phyloP scores from a whole-genome alignment of 257 asterid genomes.

The Gentiana dahurica region DNA sequence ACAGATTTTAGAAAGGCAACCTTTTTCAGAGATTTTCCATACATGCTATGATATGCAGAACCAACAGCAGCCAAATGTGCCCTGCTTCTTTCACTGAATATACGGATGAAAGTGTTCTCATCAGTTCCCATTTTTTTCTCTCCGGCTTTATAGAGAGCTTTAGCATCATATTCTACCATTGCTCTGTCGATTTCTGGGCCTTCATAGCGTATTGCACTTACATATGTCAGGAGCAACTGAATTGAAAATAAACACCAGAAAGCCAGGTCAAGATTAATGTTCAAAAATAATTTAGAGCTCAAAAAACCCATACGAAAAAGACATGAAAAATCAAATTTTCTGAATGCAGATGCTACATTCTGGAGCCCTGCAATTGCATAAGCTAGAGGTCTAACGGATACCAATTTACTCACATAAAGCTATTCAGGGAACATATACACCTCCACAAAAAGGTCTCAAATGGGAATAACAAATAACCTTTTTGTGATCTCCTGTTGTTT shows the following conservation, averaged over 20 bases:
- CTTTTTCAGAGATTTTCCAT: slow-evolving; percentile 59
- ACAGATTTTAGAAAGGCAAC: slow-evolving; percentile 16
- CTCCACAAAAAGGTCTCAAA: no score
- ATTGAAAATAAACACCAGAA: slow-evolving; percentile 4
- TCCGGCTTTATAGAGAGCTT: slow-evolving; percentile 80
- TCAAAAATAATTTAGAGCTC: no score
- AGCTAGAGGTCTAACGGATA: no score
- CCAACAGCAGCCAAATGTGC: slow-evolving; percentile 66
- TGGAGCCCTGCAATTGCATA: no score
- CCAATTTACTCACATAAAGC: no score
- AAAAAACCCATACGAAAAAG: no score
- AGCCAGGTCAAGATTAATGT: not conserved
- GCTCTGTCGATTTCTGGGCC: slow-evolving; percentile 83
- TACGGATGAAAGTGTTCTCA: slow-evolving; percentile 58
- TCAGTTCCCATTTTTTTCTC: slow-evolving; percentile 89
- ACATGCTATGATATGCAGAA: slow-evolving; percentile 52
- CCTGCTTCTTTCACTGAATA: slow-evolving; percentile 63
- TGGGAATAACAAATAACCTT: slow-evolving; percentile 29
- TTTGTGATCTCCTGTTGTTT: slow-evolving; percentile 65
- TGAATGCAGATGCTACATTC: no score
- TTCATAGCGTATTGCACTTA: slow-evolving; percentile 51
- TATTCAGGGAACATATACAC: no score
- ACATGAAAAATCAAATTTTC: no score
- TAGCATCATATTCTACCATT: slow-evolving; percentile 70
- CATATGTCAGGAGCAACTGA: slow-evolving; percentile 65